Percentiles rank a stretch among this genome's conserved stretches.
phyloP scores from a whole-genome alignment of 305 asterid species.

The Fraxinus angustifolia region DNA sequence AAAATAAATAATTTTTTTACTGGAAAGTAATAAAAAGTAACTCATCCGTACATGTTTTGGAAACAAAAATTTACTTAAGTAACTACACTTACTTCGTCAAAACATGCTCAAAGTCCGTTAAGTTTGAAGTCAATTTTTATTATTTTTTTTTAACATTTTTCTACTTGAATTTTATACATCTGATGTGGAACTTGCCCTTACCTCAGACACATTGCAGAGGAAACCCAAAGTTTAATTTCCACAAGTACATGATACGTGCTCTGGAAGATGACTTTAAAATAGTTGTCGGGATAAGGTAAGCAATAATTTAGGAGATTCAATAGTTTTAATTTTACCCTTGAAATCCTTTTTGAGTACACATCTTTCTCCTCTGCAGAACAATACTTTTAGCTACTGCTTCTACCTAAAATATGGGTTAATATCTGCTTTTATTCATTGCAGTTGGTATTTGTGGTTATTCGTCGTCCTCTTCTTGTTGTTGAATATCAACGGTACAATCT shows the following conservation, averaged over 20 bases:
- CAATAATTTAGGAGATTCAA: conserved; percentile 8
- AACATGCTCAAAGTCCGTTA: background rate
- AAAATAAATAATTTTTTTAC: background rate
- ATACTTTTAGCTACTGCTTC: conserved; percentile 9
- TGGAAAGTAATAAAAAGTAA: background rate
- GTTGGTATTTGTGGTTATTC: conserved; percentile 94
- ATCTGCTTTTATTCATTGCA: conserved; percentile 41
- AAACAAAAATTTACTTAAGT: background rate
- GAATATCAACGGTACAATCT: conserved; percentile 63
- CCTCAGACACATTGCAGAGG: conserved; percentile 78
- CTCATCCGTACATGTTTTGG: background rate
- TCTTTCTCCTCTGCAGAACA: background rate
- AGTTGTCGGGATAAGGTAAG: conserved; percentile 65
- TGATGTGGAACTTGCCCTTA: conserved; percentile 19
- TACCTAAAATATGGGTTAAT: conserved; percentile 14
- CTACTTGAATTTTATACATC: background rate
- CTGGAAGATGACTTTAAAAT: conserved; percentile 77
- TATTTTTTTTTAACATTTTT: background rate
- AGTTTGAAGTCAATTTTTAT: conserved; percentile 9
- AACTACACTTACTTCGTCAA: background rate
- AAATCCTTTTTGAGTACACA: background rate
- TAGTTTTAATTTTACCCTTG: conserved; percentile 18
- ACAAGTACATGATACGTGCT: conserved; percentile 95
- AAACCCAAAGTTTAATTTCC: conserved; percentile 87
- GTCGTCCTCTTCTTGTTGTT: conserved; percentile 76